Evolutionary conservation across 306 rosid species (phyloP), one percentile per base, ranked within the genome.

Genomic region (Acacia melanoxylon): DNA sequence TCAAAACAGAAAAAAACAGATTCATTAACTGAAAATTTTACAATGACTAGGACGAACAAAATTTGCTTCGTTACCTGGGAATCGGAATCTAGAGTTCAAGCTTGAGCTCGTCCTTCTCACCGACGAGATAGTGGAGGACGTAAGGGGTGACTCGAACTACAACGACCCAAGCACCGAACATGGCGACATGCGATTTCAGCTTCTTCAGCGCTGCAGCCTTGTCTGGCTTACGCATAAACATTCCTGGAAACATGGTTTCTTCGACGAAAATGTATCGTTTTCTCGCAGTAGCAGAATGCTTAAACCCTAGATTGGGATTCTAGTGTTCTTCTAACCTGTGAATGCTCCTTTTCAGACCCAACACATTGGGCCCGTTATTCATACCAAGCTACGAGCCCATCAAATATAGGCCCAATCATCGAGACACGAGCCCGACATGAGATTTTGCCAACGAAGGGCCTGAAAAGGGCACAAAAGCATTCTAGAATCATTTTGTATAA

Each of bases 171-270:
- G 91, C 86, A 2, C 98, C 97, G 79, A 95, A 95, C 96, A 89
- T 78, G 42, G 91, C 91, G 10, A 78, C 98, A 71, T 95, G 98
- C 78, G 91, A 76, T 68, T 86, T 89, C 16, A 95, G 94, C 90
- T 95, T 97, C 92, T 91, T 91, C 82, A 93, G 69, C 46, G 98
- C 98, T 22, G 61, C 92, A 41, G 90, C 91, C 85, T 95, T 95
- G 75, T 95, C 98, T 0, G 99, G 99, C 90, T 92, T 95, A 40
- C 92, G 93, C 97, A 92, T 88, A 72, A 93, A 93, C 99, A 93
- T 91, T 33, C 99, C 99, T 0, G 98, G 97, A 87, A 93, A 95
- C 99, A 95, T 89, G 80, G 31, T 81, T 77, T 69, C 25, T 68
- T 24, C 5, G 29, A 68, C 5, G 73, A 24, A 10, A 12, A 5